Evolutionary conservation across 129 eudicot species (phyloP), one percentile per base, ranked within the genome.

Genomic region (Tanacetum coccineum): DNA sequence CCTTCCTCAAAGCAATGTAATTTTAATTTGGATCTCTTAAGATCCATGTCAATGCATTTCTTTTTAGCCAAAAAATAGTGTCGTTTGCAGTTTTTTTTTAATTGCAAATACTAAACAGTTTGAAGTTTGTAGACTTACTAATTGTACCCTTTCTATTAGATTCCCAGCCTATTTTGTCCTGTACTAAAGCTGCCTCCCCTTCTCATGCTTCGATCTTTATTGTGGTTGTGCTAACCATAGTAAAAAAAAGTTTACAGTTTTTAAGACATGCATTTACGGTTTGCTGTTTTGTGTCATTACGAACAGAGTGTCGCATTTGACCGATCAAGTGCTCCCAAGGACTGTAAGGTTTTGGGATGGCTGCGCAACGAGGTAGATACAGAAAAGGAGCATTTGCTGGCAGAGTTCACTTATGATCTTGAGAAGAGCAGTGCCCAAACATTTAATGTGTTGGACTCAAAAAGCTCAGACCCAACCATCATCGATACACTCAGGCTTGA

Each of bases 281-380:
- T 65, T 66, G 13, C 47, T 59, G 18, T 28, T 57, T 61, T 62
- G 13, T 72, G 67, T 26, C 52, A 47, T 28, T 12, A 12, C 84
- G 85, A 44, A 76, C 96, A 92, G 98, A 92, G 89, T 56, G 95
- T 92, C 51, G 95, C 98, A 1, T 92, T 85, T 59, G 91, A 88
- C 76, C 73, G 95, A 71, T 88, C 95, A 12, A 92, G 98, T 76
- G 98, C 98, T 78, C 98, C 98, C 22, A 88, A 85, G 78, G 76
- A 85, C 66, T 85, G 98, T 64, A 79, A 76, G 70, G 82, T 92
- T 11, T 85, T 72, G 28, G 98, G 98, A 75, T 85, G 91, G 94
- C 55, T 80, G 51, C 76, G 74, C 11, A 84, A 67, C 14, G 75
- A 66, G 20, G 75, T 62, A 6, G 60, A 55, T 22, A 50, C 72